phyloP scores from a whole-genome alignment of 169 alveolate species.

The Eimeria falciformis region DNA sequence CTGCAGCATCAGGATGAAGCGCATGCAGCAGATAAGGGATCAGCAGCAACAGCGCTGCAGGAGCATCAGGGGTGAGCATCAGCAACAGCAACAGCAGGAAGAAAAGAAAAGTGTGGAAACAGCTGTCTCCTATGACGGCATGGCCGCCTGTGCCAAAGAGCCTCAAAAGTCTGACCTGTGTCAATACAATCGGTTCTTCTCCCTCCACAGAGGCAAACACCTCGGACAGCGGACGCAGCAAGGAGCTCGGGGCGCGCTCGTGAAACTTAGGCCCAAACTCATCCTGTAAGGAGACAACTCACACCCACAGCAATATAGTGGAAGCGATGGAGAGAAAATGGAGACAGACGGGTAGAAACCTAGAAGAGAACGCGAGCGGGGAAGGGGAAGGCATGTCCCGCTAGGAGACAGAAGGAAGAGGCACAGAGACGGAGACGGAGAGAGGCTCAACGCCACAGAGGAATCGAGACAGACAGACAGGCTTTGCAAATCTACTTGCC shows the following conservation, averaged over 20 bases:
- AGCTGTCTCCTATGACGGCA: neutral
- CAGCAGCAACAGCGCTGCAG: constrained; percentile 4
- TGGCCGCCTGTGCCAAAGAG: neutral
- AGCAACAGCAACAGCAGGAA: neutral
- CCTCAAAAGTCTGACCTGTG: constrained; percentile 50
- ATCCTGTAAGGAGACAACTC: constrained; percentile 41
- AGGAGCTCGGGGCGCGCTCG: constrained; percentile 75
- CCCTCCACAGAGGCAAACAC: constrained; percentile 72
- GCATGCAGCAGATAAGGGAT: neutral
- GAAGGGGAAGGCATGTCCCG: neutral
- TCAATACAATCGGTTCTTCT: constrained; percentile 73
- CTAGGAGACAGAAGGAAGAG: neutral
- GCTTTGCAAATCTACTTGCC: neutral
- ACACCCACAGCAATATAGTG: neutral
- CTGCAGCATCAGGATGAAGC: constrained; percentile 21
- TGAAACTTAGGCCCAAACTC: constrained; percentile 75
- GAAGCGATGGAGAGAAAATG: neutral
- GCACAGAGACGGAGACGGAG: too few species aligned
- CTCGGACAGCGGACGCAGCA: constrained; percentile 77
- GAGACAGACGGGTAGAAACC: neutral
- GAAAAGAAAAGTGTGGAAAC: too few species aligned
- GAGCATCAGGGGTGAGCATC: neutral
- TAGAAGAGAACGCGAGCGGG: neutral
- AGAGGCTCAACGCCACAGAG: neutral
- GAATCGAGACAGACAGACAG: neutral